Evolutionary conservation across 1,139 yeast species (phyloP).

Genomic region (Saccharomycopsis hybrid): DNA sequence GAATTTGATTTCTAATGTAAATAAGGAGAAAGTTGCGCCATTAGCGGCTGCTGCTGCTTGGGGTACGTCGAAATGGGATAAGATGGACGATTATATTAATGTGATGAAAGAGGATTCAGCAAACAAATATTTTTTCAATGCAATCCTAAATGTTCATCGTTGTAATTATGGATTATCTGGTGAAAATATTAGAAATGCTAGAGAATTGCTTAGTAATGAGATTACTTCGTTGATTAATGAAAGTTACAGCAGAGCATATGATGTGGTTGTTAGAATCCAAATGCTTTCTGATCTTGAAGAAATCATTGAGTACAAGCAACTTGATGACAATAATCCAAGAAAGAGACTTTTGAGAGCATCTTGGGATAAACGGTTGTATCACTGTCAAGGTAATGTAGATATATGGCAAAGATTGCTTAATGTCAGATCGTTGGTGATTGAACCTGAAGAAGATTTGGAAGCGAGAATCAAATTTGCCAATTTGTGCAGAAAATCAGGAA

Average conservation of each 20-base stretch:
- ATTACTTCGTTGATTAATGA: conserved; percentile 92
- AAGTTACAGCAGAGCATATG: conserved; percentile 93
- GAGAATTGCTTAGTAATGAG: conserved; percentile 87
- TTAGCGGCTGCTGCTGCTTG: conserved; percentile 98
- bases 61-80: conserved; percentile 98
- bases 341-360: conserved; percentile 77
- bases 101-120: conserved; percentile 93
- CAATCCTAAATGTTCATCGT: conserved; percentile 78
- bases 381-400: conserved; percentile 95
- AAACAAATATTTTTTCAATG: conserved; percentile 89
- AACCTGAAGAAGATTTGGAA: conserved; percentile 95
- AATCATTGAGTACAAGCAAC: conserved; percentile 77
- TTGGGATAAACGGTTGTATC: conserved; percentile 88
- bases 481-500: conserved; percentile 86
- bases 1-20: conserved; percentile 63
- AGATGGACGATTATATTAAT: conserved; percentile 84
- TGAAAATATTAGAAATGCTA: conserved; percentile 70
- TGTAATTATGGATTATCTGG: conserved; percentile 82
- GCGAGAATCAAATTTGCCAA: conserved; percentile 99
- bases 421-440: conserved; percentile 87
- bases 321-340: conserved; percentile 78
- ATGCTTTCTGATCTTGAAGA: conserved; percentile 97
- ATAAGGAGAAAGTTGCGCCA: conserved; percentile 85
- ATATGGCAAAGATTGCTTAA: conserved; percentile 96
- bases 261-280: conserved; percentile 93